These are phyloP conservation scores for Eremochloa ophiuroides DNA, from an alignment of 176 grass and related monocot genomes.

Conservation along the genomic window DNA sequence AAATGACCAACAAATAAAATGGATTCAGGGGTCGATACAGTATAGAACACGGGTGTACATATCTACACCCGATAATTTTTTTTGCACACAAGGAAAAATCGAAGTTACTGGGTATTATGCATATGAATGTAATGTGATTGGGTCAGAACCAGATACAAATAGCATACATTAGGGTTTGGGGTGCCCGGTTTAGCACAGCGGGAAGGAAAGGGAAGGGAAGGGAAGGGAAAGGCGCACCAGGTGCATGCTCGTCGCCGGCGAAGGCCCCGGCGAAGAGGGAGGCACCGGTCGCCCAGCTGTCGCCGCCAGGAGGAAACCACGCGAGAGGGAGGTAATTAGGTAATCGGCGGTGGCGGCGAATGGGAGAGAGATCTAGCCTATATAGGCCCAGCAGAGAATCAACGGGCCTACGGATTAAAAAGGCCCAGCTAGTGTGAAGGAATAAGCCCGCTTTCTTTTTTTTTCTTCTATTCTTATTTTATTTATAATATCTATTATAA, in stretches of 20 bases:
- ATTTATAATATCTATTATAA: too few relatives aligned
- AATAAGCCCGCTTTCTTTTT: neutral
- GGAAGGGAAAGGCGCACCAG: neutral
- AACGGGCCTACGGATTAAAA: neutral
- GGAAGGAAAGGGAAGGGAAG: neutral
- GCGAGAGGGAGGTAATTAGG: neutral
- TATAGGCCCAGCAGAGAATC: neutral
- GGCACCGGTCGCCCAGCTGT: neutral
- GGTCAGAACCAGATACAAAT: neutral
- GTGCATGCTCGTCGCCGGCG: neutral
- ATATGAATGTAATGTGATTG: neutral
- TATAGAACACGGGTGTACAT: neutral
- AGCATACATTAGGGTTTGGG: neutral
- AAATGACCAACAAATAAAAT: neutral
- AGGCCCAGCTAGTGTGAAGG: neutral
- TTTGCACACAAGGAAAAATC: neutral
- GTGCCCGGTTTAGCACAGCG: neutral
- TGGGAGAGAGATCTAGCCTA: neutral
- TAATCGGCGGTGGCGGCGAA: neutral
- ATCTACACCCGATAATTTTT: neutral
- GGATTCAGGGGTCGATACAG: neutral
- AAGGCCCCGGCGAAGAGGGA: neutral
- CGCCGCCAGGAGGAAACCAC: neutral
- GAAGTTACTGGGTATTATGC: neutral
- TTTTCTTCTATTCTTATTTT: neutral